A percentile compares a stretch with the other conserved stretches of the same genome.
Conservation (phyloP, 345 rosid species). For the Xanthoceras sorbifolium region DNA sequence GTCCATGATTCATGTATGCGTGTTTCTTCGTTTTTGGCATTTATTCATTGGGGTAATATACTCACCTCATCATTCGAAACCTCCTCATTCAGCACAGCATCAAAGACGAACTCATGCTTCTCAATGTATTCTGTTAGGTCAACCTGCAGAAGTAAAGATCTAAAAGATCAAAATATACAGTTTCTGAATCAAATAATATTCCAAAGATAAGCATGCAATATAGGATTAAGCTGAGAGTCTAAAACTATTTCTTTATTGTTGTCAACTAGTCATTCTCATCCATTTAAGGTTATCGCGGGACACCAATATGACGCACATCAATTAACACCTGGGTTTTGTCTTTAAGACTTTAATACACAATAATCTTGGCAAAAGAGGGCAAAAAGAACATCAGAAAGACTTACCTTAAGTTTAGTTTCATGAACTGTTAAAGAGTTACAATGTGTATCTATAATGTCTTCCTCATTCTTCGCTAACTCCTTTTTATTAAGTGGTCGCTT, state of each 20-base stretch:
- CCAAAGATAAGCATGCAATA: background rate
- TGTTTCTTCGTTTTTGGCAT: background rate
- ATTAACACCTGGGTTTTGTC: background rate
- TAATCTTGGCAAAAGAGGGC: background rate
- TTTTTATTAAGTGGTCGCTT: conserved; percentile 97
- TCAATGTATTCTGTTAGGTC: conserved; percentile 92
- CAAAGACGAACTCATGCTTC: conserved; percentile 94
- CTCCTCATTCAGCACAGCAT: conserved; percentile 94
- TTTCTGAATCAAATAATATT: background rate
- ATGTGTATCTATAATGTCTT: conserved; percentile 83
- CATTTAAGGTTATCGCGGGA: background rate
- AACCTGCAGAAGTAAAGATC: conserved; percentile 54
- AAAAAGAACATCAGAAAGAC: conserved; percentile 15
- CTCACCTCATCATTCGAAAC: conserved; percentile 97
- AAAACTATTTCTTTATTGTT: background rate
- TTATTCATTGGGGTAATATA: conserved; percentile 13
- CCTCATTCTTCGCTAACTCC: conserved; percentile 90
- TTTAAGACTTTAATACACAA: background rate
- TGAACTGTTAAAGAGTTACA: conserved; percentile 80
- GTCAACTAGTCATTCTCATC: conserved; percentile 1
- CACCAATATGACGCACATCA: background rate
- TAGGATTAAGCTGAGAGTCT: conserved; percentile 12
- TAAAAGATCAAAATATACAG: conserved; percentile 17
- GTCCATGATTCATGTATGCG: background rate
- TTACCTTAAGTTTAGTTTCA: conserved; percentile 94